Conservation (phyloP, 2,329 filamentous ascomycete species). For the Penicillium sp. region DNA sequence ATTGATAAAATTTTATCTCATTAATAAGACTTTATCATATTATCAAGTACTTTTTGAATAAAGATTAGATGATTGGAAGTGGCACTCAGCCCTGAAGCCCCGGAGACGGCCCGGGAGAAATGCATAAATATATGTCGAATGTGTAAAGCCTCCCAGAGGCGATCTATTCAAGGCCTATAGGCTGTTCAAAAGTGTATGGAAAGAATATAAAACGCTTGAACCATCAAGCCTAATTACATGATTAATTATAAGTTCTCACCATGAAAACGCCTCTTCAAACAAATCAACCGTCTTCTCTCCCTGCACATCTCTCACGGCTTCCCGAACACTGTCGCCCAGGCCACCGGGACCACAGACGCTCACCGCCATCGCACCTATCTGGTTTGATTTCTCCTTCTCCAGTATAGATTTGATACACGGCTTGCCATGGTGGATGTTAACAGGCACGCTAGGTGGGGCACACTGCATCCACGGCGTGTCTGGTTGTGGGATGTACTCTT, state of each 20-base stretch:
- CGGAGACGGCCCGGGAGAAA: neutral
- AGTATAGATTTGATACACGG: conserved; percentile 29
- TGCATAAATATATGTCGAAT: neutral
- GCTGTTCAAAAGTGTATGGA: neutral
- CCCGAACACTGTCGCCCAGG: conserved; percentile 39
- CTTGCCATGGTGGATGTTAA: conserved; percentile 28
- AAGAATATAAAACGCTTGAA: neutral
- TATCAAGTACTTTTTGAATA: neutral
- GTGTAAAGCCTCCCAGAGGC: conserved; percentile 1
- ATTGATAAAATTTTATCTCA: no score
- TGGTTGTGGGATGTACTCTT: conserved; percentile 25
- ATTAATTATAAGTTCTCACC: conserved; percentile 22
- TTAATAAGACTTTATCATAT: no score
- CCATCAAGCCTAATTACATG: neutral
- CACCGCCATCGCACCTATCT: conserved; percentile 38
- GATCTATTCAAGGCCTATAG: neutral
- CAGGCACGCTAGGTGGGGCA: conserved; percentile 26
- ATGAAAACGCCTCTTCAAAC: conserved; percentile 40
- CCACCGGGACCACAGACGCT: conserved; percentile 41
- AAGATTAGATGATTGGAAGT: neutral
- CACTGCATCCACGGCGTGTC: conserved; percentile 29
- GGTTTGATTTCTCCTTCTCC: conserved; percentile 27
- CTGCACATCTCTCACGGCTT: conserved; percentile 32
- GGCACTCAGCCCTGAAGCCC: neutral
- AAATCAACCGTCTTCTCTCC: conserved; percentile 35